Evolutionary conservation across 768 basidiomycete genomes (phyloP).

Genomic region (Boletus tylopilopsis): DNA sequence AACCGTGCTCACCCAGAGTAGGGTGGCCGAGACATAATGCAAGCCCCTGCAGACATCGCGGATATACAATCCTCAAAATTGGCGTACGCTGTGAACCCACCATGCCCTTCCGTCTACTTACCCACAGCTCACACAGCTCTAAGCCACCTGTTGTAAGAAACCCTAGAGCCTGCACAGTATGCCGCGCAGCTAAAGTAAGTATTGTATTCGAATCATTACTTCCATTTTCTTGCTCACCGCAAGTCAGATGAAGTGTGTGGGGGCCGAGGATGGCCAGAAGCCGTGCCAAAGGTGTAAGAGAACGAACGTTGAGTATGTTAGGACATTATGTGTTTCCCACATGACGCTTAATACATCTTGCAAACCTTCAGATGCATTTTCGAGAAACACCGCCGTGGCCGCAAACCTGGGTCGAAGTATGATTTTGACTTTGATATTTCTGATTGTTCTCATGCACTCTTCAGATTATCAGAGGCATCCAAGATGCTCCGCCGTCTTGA

Average conservation of each 20-base stretch:
- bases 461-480: conserved; percentile 80
- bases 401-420: conserved; percentile 89
- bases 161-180: conserved; percentile 75
- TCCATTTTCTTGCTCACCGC: conserved; percentile 15
- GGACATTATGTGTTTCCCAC: conserved; percentile 1
- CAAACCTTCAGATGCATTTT: conserved; percentile 61
- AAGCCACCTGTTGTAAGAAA: conserved; percentile 46
- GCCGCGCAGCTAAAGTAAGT: conserved; percentile 74
- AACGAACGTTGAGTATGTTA: conserved; percentile 68
- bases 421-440: conserved; percentile 16
- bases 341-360: conserved; percentile 13
- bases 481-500: conserved; percentile 86
- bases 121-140: conserved; percentile 26
- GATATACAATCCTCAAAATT: conserved; percentile 32
- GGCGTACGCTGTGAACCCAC: conserved; percentile 15
- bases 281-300: conserved; percentile 84
- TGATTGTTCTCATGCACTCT: conserved; percentile 10
- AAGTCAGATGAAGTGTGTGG: conserved; percentile 84
- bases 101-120: conserved; percentile 10
- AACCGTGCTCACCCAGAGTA: conserved; percentile 28
- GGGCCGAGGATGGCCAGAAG: conserved; percentile 78
- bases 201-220: conserved; percentile 14
- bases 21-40: conserved; percentile 24
- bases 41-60: conserved; percentile 22
- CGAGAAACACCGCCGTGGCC: conserved; percentile 84